Percentiles rank a stretch among this genome's conserved stretches.
Conservation (phyloP, 2,329 filamentous ascomycete genomes). For the Hypoxylon rubiginosum region DNA sequence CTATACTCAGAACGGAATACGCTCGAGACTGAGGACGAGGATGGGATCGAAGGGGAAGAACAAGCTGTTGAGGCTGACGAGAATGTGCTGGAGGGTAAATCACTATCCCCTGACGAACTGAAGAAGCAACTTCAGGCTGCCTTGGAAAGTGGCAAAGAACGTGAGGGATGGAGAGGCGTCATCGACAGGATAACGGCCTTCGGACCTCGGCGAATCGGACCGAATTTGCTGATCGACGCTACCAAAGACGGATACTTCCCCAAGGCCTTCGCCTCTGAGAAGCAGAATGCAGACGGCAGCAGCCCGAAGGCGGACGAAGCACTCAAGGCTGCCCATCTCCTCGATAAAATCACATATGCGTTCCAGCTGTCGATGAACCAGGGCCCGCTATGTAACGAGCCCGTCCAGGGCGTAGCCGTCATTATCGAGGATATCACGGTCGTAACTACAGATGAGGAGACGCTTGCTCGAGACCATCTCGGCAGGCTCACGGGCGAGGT, state of each 20-base stretch:
- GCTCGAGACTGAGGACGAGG: conserved; percentile 52
- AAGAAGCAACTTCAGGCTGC: conserved; percentile 76
- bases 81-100: conserved; percentile 70
- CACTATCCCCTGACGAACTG: conserved; percentile 81
- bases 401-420: conserved; percentile 91
- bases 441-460: conserved; percentile 63
- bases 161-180: conserved; percentile 81
- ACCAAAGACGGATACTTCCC: conserved; percentile 78
- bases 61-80: conserved; percentile 64
- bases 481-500: conserved; percentile 92
- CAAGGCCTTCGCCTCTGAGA: conserved; percentile 71
- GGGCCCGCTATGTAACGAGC: conserved; percentile 92
- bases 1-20: conserved; percentile 79
- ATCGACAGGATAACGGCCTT: conserved; percentile 90
- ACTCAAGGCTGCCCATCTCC: conserved; percentile 76
- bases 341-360: conserved; percentile 91
- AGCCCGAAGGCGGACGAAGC: conserved; percentile 61
- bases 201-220: conserved; percentile 85
- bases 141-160: conserved; percentile 79
- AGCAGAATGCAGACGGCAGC: conserved; percentile 46
- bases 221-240: conserved; percentile 89
- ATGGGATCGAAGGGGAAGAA: conserved; percentile 53
- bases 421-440: conserved; percentile 85
- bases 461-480: conserved; percentile 74
- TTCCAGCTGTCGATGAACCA: conserved; percentile 93